Percentiles rank a stretch among this genome's conserved stretches.
phyloP scores from a whole-genome alignment of 169 alveolate species.

The Eimeria acervulina region DNA sequence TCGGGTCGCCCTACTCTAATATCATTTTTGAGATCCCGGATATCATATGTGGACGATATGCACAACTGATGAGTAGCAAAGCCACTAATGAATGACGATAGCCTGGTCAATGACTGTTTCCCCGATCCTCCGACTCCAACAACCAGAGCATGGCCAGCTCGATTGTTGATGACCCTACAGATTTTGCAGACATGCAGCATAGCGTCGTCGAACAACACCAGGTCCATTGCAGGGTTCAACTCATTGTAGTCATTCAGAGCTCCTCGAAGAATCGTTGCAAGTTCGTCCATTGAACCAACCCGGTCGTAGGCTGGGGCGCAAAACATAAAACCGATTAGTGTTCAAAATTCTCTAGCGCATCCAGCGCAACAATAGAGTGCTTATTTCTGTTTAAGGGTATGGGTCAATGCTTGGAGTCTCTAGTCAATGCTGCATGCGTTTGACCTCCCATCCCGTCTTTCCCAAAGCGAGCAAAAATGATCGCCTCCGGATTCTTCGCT shows the following conservation, averaged over 20 bases:
- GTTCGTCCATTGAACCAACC: constrained; percentile 92
- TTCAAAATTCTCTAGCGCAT: background rate
- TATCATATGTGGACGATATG: constrained; percentile 92
- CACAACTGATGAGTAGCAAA: constrained; percentile 90
- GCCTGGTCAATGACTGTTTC: constrained; percentile 95
- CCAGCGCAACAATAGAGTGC: background rate
- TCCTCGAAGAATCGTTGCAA: constrained; percentile 91
- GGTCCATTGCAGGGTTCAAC: constrained; percentile 96
- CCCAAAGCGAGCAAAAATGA: constrained; percentile 94
- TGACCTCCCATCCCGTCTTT: constrained; percentile 89
- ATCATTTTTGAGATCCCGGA: constrained; percentile 95
- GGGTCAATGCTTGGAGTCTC: background rate
- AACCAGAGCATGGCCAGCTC: constrained; percentile 97
- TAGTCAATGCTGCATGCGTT: background rate
- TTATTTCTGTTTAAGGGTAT: background rate
- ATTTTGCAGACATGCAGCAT: constrained; percentile 97
- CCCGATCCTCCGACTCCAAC: constrained; percentile 99
- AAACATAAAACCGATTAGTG: background rate
- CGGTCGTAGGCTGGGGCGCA: constrained; percentile 92
- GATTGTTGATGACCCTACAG: constrained; percentile 95
- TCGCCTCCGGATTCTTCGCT: constrained; percentile 94
- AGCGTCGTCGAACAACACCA: constrained; percentile 98
- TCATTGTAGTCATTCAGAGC: constrained; percentile 97
- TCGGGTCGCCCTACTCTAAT: constrained; percentile 87
- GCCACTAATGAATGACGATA: constrained; percentile 95